Conservation (phyloP, 257 asterid species). For the Ocimum tenuiflorum region DNA sequence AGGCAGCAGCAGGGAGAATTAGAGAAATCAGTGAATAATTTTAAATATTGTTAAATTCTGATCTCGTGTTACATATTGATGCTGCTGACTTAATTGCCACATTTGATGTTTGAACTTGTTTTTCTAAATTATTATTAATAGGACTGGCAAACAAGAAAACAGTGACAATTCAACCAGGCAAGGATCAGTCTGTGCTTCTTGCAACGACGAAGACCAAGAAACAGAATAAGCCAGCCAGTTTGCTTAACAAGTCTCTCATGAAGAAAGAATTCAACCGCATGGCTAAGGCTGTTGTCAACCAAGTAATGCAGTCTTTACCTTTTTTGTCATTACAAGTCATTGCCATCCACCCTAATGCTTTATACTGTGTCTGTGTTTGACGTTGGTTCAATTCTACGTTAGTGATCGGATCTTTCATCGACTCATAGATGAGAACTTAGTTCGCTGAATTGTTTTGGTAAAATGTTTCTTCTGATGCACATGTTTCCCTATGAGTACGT, state of each 20-base stretch:
- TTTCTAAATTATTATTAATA: conserved; percentile 7
- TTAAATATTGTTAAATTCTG: too few relatives aligned
- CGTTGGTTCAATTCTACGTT: neutral
- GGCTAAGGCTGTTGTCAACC: conserved; percentile 91
- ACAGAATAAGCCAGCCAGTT: conserved; percentile 65
- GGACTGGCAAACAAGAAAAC: conserved; percentile 98
- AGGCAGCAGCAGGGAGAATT: neutral
- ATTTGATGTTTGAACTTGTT: neutral
- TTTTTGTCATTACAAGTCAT: neutral
- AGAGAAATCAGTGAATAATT: too few relatives aligned
- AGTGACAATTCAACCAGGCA: conserved; percentile 72
- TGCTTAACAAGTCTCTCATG: conserved; percentile 77
- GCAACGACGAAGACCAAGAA: conserved; percentile 88
- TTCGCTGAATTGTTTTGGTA: neutral
- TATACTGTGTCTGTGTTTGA: too few relatives aligned
- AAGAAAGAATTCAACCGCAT: conserved; percentile 84
- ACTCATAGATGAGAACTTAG: neutral
- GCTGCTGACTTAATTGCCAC: neutral
- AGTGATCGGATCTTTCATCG: neutral
- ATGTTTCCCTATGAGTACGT: neutral
- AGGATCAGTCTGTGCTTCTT: conserved; percentile 67
- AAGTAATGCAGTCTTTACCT: conserved; percentile 32
- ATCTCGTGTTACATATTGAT: neutral
- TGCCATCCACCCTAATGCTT: neutral
- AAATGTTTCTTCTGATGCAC: neutral